phyloP scores from a whole-genome alignment of 352 stramenopile species.

The Stramenopiles sp. region DNA sequence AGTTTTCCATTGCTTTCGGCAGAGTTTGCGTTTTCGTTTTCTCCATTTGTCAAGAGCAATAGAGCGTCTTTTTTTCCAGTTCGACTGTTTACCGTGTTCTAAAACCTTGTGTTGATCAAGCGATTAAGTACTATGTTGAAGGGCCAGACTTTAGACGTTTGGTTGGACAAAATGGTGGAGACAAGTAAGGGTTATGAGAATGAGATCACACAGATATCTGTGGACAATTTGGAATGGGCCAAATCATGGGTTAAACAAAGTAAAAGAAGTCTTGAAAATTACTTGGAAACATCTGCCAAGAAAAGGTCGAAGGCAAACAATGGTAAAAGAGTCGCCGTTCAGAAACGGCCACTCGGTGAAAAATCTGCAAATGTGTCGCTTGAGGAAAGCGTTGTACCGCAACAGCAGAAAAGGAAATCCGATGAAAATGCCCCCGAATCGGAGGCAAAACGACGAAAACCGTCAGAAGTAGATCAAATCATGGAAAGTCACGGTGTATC shows the following conservation, averaged over 20 bases:
- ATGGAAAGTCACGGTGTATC: not conserved
- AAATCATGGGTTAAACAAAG: not conserved
- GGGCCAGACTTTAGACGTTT: not conserved
- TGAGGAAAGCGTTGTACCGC: too few species aligned
- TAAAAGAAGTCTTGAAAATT: not conserved
- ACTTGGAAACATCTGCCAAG: not conserved
- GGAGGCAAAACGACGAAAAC: not conserved
- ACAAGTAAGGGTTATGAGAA: not conserved
- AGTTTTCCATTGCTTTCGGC: too few species aligned
- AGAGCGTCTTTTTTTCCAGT: too few species aligned
- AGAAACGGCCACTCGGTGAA: too few species aligned
- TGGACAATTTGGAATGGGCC: not conserved
- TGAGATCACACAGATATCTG: not conserved
- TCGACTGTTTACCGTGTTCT: too few species aligned
- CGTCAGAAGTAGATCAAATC: not conserved
- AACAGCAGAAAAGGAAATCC: not conserved
- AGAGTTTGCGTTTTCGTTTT: too few species aligned
- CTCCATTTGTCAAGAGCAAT: too few species aligned
- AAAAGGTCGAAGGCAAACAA: not conserved
- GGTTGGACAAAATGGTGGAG: not conserved
- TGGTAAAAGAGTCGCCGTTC: too few species aligned
- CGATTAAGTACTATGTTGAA: too few species aligned
- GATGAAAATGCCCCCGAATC: not conserved
- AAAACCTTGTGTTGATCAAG: too few species aligned
- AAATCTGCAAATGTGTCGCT: too few species aligned